These are phyloP conservation scores for Fraxinus baroniana DNA, from an alignment of 305 asterid species.

Conservation along the genomic window DNA sequence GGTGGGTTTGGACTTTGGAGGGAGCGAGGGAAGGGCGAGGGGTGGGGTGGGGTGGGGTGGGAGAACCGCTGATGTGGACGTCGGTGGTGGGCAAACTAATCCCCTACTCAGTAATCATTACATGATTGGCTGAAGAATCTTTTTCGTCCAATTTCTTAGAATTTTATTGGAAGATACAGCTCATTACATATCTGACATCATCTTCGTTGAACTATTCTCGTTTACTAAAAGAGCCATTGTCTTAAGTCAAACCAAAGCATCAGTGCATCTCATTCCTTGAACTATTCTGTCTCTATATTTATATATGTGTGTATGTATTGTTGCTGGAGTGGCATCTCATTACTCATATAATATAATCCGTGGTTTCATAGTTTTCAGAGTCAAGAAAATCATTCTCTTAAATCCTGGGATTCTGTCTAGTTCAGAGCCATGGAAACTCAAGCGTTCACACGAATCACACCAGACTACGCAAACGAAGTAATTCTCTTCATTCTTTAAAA, in stretches of 20 bases:
- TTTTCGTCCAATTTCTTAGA: neutral
- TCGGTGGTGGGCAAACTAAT: too few relatives aligned
- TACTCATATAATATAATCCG: neutral
- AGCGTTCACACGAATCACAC: neutral
- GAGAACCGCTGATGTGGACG: too few relatives aligned
- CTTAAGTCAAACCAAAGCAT: neutral
- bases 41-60: too few relatives aligned
- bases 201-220: neutral
- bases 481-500: neutral
- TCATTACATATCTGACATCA: neutral
- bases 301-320: neutral
- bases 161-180: neutral
- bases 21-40: too few relatives aligned
- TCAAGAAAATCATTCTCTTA: neutral
- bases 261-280: neutral
- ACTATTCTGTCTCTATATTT: neutral
- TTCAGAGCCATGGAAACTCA: neutral
- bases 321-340: neutral
- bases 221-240: neutral
- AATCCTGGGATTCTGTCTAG: neutral
- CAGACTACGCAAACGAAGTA: neutral
- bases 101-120: neutral
- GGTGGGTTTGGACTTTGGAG: too few relatives aligned
- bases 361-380: neutral
- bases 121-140: neutral